Base-by-base conservation (phyloP, 1,139 yeast genomes). In the Kurtzmaniella quercitrusa region DNA sequence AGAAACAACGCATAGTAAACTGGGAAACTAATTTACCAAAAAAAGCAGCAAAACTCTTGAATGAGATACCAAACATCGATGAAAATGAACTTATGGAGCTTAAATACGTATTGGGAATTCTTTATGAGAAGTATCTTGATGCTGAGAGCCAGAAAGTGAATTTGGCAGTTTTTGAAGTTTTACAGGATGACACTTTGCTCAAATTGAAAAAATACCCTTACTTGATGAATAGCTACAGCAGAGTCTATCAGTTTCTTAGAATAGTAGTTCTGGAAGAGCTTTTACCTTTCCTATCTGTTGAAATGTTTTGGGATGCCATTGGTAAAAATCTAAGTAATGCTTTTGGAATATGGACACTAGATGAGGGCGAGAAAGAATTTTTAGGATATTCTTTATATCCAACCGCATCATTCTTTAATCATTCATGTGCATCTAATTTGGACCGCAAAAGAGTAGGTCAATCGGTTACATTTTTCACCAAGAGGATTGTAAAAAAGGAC, bases 311-410 rank as follows among this genome's bases (percentile, higher is more conserved):
- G 41, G 60, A 65, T 8, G 70, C 79, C 3, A 66, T 81, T 40
- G 90, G 90, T 1, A 66, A 75, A 34, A 85, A 82, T 49, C 74
- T 82, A 33, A 84, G 86, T n/a, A 84, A 84, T 56, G 84, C 90
- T 0, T 84, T 84, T 62, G 90, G 90, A 0, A 79, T 82, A 16
- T 82, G 91, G 88, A 81, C 85, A 39, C 54, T 59, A 3, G 52
- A 61, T 2, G 57, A 68, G 50, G 51, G 63, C 12, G 81, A 79
- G 39, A 72, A 76, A 45, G 91, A 84, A 54, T 82, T 78, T 52
- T 68, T 82, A 42, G 91, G 91, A 0, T 81, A 80, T 51, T 75
- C 79, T n/a, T 71, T 84, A 1, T 81, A 72, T 48, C 87, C 90
- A 0, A 72, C 77, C 16, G 88, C 85, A 0, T 83, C 90, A 1